Conservation (phyloP, 164 flowering plant species). For the Vitis rotundifolia region DNA sequence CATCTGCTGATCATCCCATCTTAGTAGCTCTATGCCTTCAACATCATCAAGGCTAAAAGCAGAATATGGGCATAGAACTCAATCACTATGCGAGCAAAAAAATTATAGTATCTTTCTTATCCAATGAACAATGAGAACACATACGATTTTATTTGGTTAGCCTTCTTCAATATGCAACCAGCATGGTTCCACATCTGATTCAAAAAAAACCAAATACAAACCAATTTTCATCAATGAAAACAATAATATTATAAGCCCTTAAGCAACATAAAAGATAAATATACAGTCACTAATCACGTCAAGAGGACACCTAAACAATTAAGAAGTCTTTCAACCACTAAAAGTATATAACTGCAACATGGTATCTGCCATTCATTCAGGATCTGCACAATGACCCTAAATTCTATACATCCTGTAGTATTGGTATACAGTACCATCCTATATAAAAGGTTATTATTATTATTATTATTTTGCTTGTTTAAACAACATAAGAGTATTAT, state of each 20-base stretch:
- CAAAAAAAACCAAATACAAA: conserved; percentile 21
- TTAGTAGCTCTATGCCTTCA: conserved; percentile 82
- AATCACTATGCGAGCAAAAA: conserved; percentile 2
- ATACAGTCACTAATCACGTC: too few relatives aligned
- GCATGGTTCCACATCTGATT: conserved; percentile 96
- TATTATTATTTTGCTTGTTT: too few relatives aligned
- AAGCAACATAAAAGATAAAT: background rate
- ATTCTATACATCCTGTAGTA: too few relatives aligned
- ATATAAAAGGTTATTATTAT: too few relatives aligned
- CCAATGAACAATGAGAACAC: conserved; percentile 14
- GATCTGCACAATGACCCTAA: too few relatives aligned
- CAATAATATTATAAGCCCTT: too few relatives aligned
- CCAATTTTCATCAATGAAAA: background rate
- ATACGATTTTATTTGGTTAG: conserved; percentile 86
- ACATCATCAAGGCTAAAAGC: conserved; percentile 73
- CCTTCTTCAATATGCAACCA: conserved; percentile 73
- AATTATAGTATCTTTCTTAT: background rate
- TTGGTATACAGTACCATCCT: too few relatives aligned
- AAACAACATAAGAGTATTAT: too few relatives aligned
- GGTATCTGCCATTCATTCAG: too few relatives aligned
- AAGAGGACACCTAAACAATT: too few relatives aligned
- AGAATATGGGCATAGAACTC: conserved; percentile 4
- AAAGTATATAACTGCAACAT: too few relatives aligned
- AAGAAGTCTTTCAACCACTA: too few relatives aligned
- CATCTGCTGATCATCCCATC: conserved; percentile 97